phyloP scores from a whole-genome alignment of 2,329 filamentous ascomycete species.

The Cladosporium colombiae region DNA sequence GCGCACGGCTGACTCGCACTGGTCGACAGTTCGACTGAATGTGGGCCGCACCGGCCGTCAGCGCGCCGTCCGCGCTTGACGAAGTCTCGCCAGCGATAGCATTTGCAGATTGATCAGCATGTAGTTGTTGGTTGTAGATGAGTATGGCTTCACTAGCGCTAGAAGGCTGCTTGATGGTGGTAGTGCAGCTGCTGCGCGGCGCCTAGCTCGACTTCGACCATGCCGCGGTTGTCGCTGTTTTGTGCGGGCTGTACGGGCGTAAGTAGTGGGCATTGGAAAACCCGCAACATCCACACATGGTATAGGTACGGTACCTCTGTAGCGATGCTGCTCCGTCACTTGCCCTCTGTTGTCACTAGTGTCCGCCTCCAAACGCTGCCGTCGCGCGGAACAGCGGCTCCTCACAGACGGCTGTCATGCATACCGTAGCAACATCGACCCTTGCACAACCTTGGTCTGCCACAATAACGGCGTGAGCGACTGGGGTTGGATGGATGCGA shows the following conservation, averaged over 20 bases:
- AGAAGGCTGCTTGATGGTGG: neutral
- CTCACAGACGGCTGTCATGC: constrained; percentile 8
- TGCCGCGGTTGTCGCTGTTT: neutral
- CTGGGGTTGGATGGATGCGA: constrained; percentile 6
- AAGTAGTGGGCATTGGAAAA: neutral
- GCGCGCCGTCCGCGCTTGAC: constrained; percentile 11
- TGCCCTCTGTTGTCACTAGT: neutral
- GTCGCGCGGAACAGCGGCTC: neutral
- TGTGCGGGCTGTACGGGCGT: neutral
- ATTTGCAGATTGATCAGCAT: neutral
- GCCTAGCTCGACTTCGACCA: neutral
- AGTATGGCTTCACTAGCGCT: constrained; percentile 3
- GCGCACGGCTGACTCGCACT: constrained; percentile 16
- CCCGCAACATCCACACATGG: neutral
- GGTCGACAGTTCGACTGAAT: constrained; percentile 10
- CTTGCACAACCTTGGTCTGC: neutral
- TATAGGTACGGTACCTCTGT: neutral
- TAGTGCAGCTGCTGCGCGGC: neutral
- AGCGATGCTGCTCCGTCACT: constrained; percentile 3
- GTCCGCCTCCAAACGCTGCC: neutral
- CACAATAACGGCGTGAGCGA: constrained; percentile 2
- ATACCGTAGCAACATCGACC: neutral
- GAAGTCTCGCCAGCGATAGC: constrained; percentile 9
- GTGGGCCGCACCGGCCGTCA: constrained; percentile 18
- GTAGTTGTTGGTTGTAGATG: constrained; percentile 13